phyloP scores from a whole-genome alignment of 345 rosid species.

The Alliaria petiolata region DNA sequence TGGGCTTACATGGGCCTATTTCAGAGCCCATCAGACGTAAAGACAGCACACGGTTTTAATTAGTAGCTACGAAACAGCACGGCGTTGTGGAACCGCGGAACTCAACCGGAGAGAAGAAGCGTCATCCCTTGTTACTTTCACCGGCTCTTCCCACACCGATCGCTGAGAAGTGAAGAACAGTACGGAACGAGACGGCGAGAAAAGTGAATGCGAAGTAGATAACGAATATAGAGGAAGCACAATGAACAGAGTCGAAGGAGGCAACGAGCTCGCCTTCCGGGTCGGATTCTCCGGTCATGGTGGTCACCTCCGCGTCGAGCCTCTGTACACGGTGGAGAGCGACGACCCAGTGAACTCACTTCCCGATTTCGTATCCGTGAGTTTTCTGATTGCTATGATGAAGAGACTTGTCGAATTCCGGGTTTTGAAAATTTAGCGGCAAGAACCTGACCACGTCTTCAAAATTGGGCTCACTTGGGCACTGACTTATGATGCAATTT shows the following conservation, averaged over 20 bases:
- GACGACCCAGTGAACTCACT: constrained; percentile 59
- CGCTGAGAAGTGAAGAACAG: background rate
- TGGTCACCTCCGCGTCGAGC: constrained; percentile 92
- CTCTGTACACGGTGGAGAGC: constrained; percentile 67
- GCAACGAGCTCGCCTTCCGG: constrained; percentile 71
- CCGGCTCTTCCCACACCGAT: constrained; percentile 7
- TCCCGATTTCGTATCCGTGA: constrained; percentile 77
- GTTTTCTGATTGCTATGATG: constrained; percentile 19
- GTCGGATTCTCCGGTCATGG: constrained; percentile 88
- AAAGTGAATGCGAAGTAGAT: constrained; percentile 12
- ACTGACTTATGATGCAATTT: background rate
- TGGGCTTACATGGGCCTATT: background rate
- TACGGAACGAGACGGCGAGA: background rate
- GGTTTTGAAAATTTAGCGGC: background rate
- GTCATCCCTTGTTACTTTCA: background rate
- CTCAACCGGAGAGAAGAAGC: constrained; percentile 7
- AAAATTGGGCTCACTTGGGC: constrained; percentile 4
- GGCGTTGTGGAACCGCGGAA: background rate
- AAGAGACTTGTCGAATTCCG: background rate
- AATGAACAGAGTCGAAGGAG: constrained; percentile 67
- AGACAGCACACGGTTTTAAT: background rate
- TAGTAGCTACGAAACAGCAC: background rate
- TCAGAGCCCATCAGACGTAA: background rate
- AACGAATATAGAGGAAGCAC: background rate
- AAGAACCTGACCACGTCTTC: background rate